Evolutionary conservation across 2,329 filamentous ascomycete species (phyloP), one percentile per base, ranked within the genome.

Genomic region (Ascochyta lentis): DNA sequence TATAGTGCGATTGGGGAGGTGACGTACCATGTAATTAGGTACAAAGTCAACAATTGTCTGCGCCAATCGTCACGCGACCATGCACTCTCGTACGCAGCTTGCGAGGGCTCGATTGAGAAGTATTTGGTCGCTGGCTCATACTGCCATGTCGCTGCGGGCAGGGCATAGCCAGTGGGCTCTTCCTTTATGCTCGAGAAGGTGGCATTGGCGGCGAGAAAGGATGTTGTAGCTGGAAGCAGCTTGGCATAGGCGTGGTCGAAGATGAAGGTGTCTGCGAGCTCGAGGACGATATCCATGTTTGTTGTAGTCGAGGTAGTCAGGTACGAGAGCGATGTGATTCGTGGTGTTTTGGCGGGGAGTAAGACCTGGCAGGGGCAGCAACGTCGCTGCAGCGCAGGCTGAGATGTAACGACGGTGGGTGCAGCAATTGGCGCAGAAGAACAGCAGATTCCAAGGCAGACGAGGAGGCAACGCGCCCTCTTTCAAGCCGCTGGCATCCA

Each of bases 251-350:
- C 67, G 65, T 88, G 85, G 79, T 98, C 94, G 76, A 89, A 89
- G 61, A 93, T 69, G 70, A 89, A 91, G 67, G 88, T 91, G 78
- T 98, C 94, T 77, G 86, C 84, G 57, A 93, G 68, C 78, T 97
- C 93, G 64, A 97, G 89, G 41, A 95, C 86, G 78, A 97, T 86
- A 82, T 98, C 94, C 94, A 98, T 97, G 76, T 22, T 43, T 22
- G 38, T 48, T 34, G 43, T 50, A 40, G 56, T 42, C 55, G 42
- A 38, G 24, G 43, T 49, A 34, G 37, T 66, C 62, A 68, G 65
- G 65, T 50, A 66, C 65, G 35, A 33, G 31, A 59, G 47, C 24
- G 49, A 39, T 56, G 60, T 51, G 62, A 66, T 66, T 66, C 64
- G 64, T 55, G 37, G 50, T 56, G 56, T 50, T 47, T 48, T n/a